Conservation (phyloP, 2,329 filamentous ascomycete species). For the Epichloe sylvatica region DNA sequence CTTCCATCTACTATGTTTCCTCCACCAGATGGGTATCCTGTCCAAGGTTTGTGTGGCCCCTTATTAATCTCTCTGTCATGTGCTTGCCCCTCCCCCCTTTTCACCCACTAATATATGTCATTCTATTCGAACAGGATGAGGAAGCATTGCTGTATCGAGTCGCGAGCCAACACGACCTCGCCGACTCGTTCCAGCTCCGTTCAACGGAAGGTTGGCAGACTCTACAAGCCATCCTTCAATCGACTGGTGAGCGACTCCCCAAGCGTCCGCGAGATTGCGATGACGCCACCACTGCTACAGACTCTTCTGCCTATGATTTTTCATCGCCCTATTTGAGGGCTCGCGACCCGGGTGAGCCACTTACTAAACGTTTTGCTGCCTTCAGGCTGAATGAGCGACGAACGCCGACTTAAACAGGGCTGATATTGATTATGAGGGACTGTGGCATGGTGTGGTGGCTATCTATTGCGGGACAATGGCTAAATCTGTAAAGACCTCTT, state of each 20-base stretch:
- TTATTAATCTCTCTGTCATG: too few relatives aligned
- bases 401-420: background rate
- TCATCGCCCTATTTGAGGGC: slow-evolving; percentile 1
- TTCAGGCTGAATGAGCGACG: slow-evolving; percentile 43
- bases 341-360: slow-evolving; percentile 33
- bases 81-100: background rate
- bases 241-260: slow-evolving; percentile 90
- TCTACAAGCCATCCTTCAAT: slow-evolving; percentile 80
- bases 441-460: background rate
- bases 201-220: slow-evolving; percentile 89
- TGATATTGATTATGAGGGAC: background rate
- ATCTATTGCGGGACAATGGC: background rate
- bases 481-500: background rate
- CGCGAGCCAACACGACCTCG: slow-evolving; percentile 65
- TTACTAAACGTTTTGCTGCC: slow-evolving; percentile 54
- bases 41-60: slow-evolving; percentile 52
- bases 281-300: slow-evolving; percentile 15
- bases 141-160: slow-evolving; percentile 73
- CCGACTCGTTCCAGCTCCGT: slow-evolving; percentile 69
- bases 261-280: slow-evolving; percentile 46
- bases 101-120: background rate
- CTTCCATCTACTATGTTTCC: slow-evolving; percentile 85
- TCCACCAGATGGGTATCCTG: slow-evolving; percentile 67
- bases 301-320: slow-evolving; percentile 11
- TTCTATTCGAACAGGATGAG: slow-evolving; percentile 53